These are phyloP conservation scores for Jaminaea rosea DNA, from an alignment of 1,284 basidiomycete species.

Conservation along the genomic window DNA sequence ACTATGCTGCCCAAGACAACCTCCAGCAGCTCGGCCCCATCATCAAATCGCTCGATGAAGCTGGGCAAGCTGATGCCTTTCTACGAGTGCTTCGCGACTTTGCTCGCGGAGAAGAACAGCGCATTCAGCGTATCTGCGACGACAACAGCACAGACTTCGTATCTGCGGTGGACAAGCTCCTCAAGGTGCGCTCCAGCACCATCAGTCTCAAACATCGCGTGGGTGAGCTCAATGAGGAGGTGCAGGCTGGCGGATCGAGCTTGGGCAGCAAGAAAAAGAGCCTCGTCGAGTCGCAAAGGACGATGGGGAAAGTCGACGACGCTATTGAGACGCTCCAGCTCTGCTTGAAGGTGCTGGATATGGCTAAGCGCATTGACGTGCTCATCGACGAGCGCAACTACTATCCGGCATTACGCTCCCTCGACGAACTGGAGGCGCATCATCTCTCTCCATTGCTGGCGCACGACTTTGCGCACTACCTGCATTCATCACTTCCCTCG, in stretches of 20 bases:
- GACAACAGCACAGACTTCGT: conserved; percentile 91
- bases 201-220: conserved; percentile 53
- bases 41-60: conserved; percentile 63
- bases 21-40: conserved; percentile 47
- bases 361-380: conserved; percentile 84
- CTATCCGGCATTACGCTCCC: conserved; percentile 66
- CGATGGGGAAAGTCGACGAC: conserved; percentile 85
- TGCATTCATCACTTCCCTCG: conserved; percentile 83
- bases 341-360: conserved; percentile 81
- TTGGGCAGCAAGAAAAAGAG: conserved; percentile 34
- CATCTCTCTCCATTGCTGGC: conserved; percentile 74
- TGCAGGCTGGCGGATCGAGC: conserved; percentile 47
- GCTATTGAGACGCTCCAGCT: conserved; percentile 89
- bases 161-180: conserved; percentile 83
- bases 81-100: conserved; percentile 75
- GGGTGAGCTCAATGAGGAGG: conserved; percentile 55
- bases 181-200: conserved; percentile 73
- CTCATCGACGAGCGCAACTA: conserved; percentile 85
- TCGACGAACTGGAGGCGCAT: conserved; percentile 63
- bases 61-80: conserved; percentile 81
- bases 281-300: conserved; percentile 73
- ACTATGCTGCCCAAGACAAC: conserved; percentile 34
- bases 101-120: conserved; percentile 82
- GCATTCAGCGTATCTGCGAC: conserved; percentile 90
- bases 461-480: conserved; percentile 83